Evolutionary conservation across 192 early-diverging fungal species (phyloP).

Genomic region (Dimargaris xerosporica): DNA sequence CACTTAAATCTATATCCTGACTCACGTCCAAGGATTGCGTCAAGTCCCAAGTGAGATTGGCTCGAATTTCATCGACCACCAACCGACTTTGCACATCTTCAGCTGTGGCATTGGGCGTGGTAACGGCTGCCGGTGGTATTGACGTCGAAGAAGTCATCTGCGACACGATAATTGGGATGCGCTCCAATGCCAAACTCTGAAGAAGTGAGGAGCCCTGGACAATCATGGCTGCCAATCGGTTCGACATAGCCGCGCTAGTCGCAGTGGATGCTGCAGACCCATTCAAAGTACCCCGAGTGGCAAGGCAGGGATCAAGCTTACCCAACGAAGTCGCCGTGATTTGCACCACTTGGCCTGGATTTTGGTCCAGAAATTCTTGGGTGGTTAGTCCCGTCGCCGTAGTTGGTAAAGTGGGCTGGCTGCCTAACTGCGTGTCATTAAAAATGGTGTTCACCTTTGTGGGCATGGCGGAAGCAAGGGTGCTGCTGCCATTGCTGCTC

Average conservation of each 20-base stretch:
- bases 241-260: too few species aligned
- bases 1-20: neutral
- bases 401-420: neutral
- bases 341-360: neutral
- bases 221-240: too few species aligned
- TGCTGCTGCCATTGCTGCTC: neutral
- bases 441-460: neutral
- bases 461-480: neutral
- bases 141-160: too few species aligned
- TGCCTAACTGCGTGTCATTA: neutral
- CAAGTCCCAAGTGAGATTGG: neutral
- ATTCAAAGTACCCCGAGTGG: too few species aligned
- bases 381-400: neutral
- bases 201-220: too few species aligned
- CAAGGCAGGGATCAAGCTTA: too few species aligned
- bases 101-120: too few species aligned
- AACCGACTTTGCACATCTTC: neutral
- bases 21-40: neutral
- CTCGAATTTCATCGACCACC: neutral
- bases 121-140: too few species aligned
- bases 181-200: too few species aligned
- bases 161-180: too few species aligned
- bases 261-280: too few species aligned
- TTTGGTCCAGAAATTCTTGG: neutral
- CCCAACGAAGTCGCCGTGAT: neutral